Conservation (phyloP, 371 early-diverging fungal genomes). For the Mucor ambiguus region DNA sequence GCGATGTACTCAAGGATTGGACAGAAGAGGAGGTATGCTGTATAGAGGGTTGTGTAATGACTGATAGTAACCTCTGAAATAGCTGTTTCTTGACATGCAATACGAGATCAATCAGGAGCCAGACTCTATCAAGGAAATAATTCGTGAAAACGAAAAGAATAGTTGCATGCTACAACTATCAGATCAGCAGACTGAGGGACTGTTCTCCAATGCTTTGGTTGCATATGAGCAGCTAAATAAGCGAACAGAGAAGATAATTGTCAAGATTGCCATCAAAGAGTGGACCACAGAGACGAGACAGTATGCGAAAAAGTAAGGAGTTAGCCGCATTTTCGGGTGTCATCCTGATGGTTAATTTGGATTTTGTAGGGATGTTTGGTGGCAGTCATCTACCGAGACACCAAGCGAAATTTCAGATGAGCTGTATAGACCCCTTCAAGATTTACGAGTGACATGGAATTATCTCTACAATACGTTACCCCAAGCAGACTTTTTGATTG, state of each 20-base stretch:
- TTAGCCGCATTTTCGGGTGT: too few relatives aligned
- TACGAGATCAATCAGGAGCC: slow-evolving; percentile 41
- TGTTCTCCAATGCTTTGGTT: slow-evolving; percentile 29
- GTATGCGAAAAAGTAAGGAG: slow-evolving; percentile 61
- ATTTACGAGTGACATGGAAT: slow-evolving; percentile 49
- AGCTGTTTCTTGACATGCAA: slow-evolving; percentile 63
- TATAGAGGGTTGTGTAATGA: background rate
- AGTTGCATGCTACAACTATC: slow-evolving; percentile 16
- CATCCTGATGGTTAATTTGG: background rate
- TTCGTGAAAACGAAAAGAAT: slow-evolving; percentile 15
- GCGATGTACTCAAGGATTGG: slow-evolving; percentile 51
- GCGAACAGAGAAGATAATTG: slow-evolving; percentile 55
- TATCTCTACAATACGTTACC: slow-evolving; percentile 54
- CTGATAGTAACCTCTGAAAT: background rate
- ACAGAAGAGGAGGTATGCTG: slow-evolving; percentile 56
- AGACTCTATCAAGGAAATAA: background rate
- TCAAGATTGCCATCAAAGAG: slow-evolving; percentile 60
- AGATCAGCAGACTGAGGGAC: slow-evolving; percentile 7
- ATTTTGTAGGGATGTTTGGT: slow-evolving; percentile 29
- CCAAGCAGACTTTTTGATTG: slow-evolving; percentile 37
- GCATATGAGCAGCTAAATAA: slow-evolving; percentile 38
- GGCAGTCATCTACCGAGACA: slow-evolving; percentile 27
- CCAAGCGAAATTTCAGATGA: slow-evolving; percentile 59
- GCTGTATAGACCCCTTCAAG: slow-evolving; percentile 58
- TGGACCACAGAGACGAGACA: slow-evolving; percentile 58